Evolutionary conservation across 192 early-diverging fungal genomes (phyloP).

Genomic region (Glomus cerebriforme): DNA sequence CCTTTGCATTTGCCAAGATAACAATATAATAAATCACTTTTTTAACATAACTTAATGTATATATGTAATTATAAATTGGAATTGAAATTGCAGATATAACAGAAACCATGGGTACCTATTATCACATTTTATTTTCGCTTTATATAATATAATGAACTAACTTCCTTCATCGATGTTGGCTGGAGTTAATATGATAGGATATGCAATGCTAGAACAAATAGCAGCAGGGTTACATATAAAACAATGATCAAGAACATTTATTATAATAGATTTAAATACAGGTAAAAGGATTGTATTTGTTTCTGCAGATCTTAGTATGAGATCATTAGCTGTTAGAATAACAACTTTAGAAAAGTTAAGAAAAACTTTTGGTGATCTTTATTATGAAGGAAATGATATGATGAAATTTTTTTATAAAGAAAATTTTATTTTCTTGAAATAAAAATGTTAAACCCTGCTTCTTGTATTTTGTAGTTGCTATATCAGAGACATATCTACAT

Average conservation of each 20-base stretch:
- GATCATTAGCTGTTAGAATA: background rate
- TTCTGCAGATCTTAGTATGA: constrained; percentile 34
- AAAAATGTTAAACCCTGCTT: background rate
- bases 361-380: background rate
- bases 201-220: constrained; percentile 35
- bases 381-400: background rate
- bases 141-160: background rate
- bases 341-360: background rate
- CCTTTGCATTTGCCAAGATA: too few species aligned
- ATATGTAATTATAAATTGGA: constrained; percentile 12
- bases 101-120: constrained; percentile 17
- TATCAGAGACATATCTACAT: constrained; percentile 37
- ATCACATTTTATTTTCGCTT: too few species aligned
- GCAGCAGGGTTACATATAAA: constrained; percentile 33
- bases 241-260: constrained; percentile 35
- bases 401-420: background rate
- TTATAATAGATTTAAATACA: constrained; percentile 26
- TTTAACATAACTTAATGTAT: too few species aligned
- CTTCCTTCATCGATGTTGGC: background rate
- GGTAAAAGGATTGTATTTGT: constrained; percentile 32
- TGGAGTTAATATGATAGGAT: constrained; percentile 41
- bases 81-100: constrained; percentile 40
- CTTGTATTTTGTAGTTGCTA: background rate
- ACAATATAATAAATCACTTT: too few species aligned
- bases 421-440: background rate